Conservation (phyloP, 225 moss, liverwort and hornwort species). For the Sphagnum contortum region DNA sequence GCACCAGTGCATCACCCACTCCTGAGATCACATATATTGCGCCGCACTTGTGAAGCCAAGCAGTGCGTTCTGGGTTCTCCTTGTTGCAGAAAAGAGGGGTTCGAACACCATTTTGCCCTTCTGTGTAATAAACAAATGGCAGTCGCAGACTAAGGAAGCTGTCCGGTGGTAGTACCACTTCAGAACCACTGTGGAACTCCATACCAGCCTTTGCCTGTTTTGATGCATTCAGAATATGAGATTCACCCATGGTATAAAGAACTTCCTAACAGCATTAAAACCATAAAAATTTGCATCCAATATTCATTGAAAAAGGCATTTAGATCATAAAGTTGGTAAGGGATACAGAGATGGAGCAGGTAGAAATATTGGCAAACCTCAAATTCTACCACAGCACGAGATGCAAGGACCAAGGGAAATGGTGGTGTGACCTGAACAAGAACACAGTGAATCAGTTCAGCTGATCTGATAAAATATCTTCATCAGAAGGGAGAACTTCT, state of each 20-base stretch:
- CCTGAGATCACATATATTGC: slow-evolving; percentile 59
- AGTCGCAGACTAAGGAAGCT: slow-evolving; percentile 93
- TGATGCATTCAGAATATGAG: slow-evolving; percentile 11
- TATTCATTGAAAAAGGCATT: not conserved
- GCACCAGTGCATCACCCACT: slow-evolving; percentile 7
- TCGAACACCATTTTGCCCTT: slow-evolving; percentile 32
- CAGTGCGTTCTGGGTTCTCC: slow-evolving; percentile 71
- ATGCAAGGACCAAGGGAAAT: slow-evolving; percentile 55
- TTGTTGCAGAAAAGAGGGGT: slow-evolving; percentile 50
- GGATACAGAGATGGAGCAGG: no score
- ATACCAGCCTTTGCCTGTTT: slow-evolving; percentile 14
- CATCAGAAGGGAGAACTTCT: no score
- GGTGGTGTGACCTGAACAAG: slow-evolving; percentile 74
- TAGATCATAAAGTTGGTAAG: no score
- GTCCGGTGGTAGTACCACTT: slow-evolving; percentile 85
- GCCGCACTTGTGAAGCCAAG: slow-evolving; percentile 92
- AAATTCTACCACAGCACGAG: slow-evolving; percentile 78
- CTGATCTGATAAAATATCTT: no score
- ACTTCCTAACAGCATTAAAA: slow-evolving; percentile 3
- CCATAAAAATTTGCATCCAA: slow-evolving; percentile 3
- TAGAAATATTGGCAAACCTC: slow-evolving; percentile 37
- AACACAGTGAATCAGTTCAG: not conserved
- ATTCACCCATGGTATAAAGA: slow-evolving; percentile 10
- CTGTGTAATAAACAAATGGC: slow-evolving; percentile 78
- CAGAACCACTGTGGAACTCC: slow-evolving; percentile 39